These are phyloP conservation scores for Arachnomyces sp. DNA, from an alignment of 2,329 filamentous ascomycete species.

Conservation along the genomic window DNA sequence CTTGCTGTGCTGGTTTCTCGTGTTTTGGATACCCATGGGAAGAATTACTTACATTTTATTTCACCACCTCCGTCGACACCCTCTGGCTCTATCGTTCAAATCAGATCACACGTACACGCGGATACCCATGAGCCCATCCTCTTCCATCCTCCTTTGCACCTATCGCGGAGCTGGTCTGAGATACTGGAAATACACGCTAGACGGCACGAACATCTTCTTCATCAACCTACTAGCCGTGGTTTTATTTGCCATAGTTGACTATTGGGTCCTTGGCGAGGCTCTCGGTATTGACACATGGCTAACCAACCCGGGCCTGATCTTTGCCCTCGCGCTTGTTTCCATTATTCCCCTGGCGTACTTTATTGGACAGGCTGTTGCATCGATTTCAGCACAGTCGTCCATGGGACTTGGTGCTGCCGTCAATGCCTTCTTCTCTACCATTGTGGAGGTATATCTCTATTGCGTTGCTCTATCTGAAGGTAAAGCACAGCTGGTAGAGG, in stretches of 20 bases:
- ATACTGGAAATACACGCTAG: constrained; percentile 99
- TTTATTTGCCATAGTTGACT: constrained; percentile 91
- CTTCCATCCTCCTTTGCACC: constrained; percentile 87
- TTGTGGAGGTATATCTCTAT: constrained; percentile 96
- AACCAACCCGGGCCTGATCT: constrained; percentile 78
- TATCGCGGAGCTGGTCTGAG: constrained; percentile 89
- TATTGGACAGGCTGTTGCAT: constrained; percentile 95
- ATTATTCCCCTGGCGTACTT: constrained; percentile 97
- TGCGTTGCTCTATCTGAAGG: constrained; percentile 88
- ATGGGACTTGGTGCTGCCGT: constrained; percentile 96
- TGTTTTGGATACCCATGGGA: constrained; percentile 98
- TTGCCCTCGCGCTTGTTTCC: constrained; percentile 73
- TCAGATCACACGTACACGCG: constrained; percentile 71
- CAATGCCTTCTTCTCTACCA: constrained; percentile 95
- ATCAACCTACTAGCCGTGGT: constrained; percentile 94
- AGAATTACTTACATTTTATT: constrained; percentile 85
- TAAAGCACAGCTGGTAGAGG: constrained; percentile 87
- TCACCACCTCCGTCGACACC: constrained; percentile 85
- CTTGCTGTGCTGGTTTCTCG: constrained; percentile 85
- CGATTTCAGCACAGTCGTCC: constrained; percentile 94
- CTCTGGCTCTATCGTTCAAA: constrained; percentile 86
- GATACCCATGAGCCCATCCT: constrained; percentile 60
- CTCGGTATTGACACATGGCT: constrained; percentile 63
- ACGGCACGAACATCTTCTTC: constrained; percentile 97
- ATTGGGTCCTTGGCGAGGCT: constrained; percentile 63